phyloP scores from a whole-genome alignment of 768 basidiomycete species.

The Russula abietina region DNA sequence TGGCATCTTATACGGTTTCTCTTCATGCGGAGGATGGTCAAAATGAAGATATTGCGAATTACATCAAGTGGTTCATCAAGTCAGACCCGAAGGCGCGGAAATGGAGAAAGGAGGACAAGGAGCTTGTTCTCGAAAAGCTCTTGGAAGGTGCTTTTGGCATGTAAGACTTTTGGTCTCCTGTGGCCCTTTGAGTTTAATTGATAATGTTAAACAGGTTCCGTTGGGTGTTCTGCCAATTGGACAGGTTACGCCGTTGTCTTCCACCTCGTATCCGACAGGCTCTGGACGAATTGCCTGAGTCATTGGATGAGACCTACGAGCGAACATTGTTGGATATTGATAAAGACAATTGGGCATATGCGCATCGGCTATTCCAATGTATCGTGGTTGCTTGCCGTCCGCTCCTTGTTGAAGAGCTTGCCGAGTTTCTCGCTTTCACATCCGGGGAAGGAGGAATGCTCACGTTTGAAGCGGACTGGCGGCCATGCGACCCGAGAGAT shows the following conservation, averaged over 20 bases:
- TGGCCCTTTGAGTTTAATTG: background rate
- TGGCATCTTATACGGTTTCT: background rate
- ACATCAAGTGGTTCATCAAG: background rate
- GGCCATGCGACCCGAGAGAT: background rate
- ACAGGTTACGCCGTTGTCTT: background rate
- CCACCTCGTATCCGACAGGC: background rate
- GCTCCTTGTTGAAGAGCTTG: background rate
- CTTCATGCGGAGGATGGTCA: background rate
- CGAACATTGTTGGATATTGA: background rate
- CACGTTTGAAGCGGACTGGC: background rate
- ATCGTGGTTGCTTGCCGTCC: background rate
- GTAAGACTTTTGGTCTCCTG: background rate
- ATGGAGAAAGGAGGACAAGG: background rate
- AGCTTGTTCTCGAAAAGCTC: background rate
- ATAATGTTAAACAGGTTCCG: background rate
- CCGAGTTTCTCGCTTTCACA: background rate
- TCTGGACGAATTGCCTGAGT: background rate
- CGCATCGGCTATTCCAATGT: slow-evolving; percentile 5
- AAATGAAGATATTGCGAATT: background rate
- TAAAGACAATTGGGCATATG: background rate
- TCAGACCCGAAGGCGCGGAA: background rate
- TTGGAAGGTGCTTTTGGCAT: background rate
- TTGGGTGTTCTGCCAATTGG: background rate
- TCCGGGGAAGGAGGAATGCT: background rate
- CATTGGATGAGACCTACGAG: background rate